Evolutionary conservation across 2,329 filamentous ascomycete genomes (phyloP).

Genomic region (Aspergillus sp.): DNA sequence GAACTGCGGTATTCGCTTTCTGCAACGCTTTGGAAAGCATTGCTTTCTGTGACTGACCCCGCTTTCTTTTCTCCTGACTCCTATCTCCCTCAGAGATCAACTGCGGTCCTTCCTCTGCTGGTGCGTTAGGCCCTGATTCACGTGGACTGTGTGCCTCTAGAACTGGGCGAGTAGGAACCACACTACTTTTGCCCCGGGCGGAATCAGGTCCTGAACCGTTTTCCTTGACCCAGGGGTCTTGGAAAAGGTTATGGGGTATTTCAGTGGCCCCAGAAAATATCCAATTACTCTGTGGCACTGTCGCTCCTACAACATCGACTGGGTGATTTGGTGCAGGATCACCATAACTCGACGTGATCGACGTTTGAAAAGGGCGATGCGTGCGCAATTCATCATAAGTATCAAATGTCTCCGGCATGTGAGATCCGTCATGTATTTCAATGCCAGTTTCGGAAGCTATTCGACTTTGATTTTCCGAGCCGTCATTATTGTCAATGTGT

Average conservation of each 20-base stretch:
- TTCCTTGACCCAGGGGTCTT: constrained; percentile 15
- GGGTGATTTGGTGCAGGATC: constrained; percentile 8
- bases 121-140: constrained; percentile 18
- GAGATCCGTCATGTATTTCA: constrained; percentile 5
- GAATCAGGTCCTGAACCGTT: not conserved
- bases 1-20: constrained; percentile 92
- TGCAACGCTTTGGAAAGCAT: constrained; percentile 96
- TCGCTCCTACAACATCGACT: not conserved
- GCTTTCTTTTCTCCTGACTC: constrained; percentile 36
- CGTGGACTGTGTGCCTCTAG: constrained; percentile 18
- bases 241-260: constrained; percentile 12
- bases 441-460: constrained; percentile 17
- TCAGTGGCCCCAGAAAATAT: constrained; percentile 23
- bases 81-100: constrained; percentile 29
- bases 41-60: constrained; percentile 76
- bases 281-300: constrained; percentile 12
- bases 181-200: constrained; percentile 1
- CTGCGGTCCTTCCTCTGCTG: constrained; percentile 29
- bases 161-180: constrained; percentile 4
- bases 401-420: constrained; percentile 10
- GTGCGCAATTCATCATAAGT: not conserved
- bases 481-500: constrained; percentile 21
- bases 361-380: constrained; percentile 10
- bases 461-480: constrained; percentile 14
- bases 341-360: not conserved